Evolutionary conservation across 108 stramenopile species (phyloP), one percentile per base, ranked within the genome.

Genomic region (Chaetoceros tenuissimus): DNA sequence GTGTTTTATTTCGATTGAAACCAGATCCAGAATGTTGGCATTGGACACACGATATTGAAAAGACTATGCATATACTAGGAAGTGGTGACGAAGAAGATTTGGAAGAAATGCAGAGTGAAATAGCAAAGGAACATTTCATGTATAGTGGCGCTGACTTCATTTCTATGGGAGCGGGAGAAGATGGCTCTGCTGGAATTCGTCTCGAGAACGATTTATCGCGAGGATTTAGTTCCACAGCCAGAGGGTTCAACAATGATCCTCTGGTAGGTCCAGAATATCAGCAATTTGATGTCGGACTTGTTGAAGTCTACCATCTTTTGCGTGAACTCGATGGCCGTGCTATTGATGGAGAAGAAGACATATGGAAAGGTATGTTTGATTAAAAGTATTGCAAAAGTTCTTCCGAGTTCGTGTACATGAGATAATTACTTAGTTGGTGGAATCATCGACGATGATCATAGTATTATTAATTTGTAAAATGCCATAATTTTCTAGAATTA

Each of bases 211-310:
- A 92, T 53, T 45, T 92, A 47, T 81, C 74, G 29, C 69, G 62
- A 52, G 90, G 78, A 0, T 80, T 80, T 63, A 79, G 81, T 30
- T 57, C 77, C 17, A 30, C 68, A 0, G 83, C 89, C 0, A 56
- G 67, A 30, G 89, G 85, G 16, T 91, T 87, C 60, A 71, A 80
- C 5, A 91, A 87, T 58, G 82, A 87, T 48, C 84, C 83, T 27
- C 60, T 91, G 34, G 46, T 58, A 21, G 74, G 74, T 17, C 26
- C 24, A 1, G 60, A 59, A n/a, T 52, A 53, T 19, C 63, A 68
- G 21, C 64, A 63, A 27, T 91, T 91, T 57, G 81, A 87, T 18
- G 60, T 91, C 47, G 89, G 85, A 24, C 28, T 79, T 3, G 66
- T 91, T 46, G 89, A 91, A 79, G 84, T 83, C 0, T 91, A 91